Percentiles rank a stretch among this genome's conserved stretches.
These are phyloP conservation scores for Alternaria arborescens DNA, from an alignment of 2,329 filamentous ascomycete genomes.

Conservation along the genomic window DNA sequence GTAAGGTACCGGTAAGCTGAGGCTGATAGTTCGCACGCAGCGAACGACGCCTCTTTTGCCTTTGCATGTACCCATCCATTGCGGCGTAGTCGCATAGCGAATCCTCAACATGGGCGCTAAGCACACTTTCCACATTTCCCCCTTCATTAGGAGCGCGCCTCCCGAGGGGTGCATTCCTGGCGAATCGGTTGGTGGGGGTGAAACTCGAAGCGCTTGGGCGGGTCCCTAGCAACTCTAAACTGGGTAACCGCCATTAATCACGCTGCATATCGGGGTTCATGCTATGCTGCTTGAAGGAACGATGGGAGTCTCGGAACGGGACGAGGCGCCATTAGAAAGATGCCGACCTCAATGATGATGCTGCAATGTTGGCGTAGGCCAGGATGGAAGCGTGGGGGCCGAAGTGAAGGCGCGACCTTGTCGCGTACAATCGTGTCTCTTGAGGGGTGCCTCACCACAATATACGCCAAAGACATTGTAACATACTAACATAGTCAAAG, in stretches of 20 bases:
- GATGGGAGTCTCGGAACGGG: background rate
- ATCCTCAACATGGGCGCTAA: slow-evolving; percentile 24
- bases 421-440: background rate
- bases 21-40: slow-evolving; percentile 35
- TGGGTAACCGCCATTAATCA: slow-evolving; percentile 6
- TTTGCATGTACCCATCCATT: slow-evolving; percentile 9
- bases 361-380: background rate
- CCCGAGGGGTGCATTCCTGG: slow-evolving; percentile 15
- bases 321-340: slow-evolving; percentile 1
- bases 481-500: background rate
- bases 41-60: slow-evolving; percentile 36
- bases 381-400: background rate
- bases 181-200: slow-evolving; percentile 36
- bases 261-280: background rate
- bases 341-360: background rate
- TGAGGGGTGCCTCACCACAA: background rate
- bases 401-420: background rate
- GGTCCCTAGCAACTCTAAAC: slow-evolving; percentile 4
- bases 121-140: background rate
- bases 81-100: slow-evolving; percentile 35
- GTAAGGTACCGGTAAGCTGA: slow-evolving; percentile 12
- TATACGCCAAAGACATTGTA: background rate
- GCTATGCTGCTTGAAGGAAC: background rate
- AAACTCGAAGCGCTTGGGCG: slow-evolving; percentile 36
- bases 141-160: slow-evolving; percentile 32